Percentiles rank a stretch among this genome's conserved stretches.
These are phyloP conservation scores for Phanerodontia chrysosporium DNA, from an alignment of 768 basidiomycete genomes.

Conservation along the genomic window DNA sequence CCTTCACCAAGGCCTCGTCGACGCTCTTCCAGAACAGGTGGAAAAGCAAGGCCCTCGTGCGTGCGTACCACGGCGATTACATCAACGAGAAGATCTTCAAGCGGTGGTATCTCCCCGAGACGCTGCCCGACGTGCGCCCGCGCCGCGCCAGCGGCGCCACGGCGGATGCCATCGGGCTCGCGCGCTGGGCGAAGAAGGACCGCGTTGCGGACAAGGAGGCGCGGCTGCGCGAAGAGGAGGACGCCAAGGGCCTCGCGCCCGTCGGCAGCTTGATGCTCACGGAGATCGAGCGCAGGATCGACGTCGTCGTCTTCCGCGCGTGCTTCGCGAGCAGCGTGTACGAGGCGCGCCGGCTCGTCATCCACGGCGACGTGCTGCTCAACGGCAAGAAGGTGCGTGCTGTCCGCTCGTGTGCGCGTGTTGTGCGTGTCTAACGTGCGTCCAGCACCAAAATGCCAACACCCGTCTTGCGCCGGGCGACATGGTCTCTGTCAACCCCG, in stretches of 20 bases:
- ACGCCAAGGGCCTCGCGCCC: conserved; percentile 72
- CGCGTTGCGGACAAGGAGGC: conserved; percentile 37
- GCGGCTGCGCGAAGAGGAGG: conserved; percentile 43
- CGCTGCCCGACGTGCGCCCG: conserved; percentile 81
- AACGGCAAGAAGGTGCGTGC: conserved; percentile 82
- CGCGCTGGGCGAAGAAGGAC: conserved; percentile 50
- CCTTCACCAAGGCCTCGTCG: conserved; percentile 53
- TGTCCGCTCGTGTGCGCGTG: background rate
- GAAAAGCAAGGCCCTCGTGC: conserved; percentile 78
- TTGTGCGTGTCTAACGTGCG: background rate
- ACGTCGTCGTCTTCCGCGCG: conserved; percentile 85
- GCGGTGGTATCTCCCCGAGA: conserved; percentile 87
- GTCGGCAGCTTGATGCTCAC: conserved; percentile 94
- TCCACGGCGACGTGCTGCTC: conserved; percentile 81
- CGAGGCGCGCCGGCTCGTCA: conserved; percentile 80
- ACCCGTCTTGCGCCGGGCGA: conserved; percentile 91
- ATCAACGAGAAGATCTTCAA: conserved; percentile 93
- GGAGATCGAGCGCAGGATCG: conserved; percentile 92
- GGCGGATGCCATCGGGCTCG: conserved; percentile 41
- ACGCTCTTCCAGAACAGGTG: conserved; percentile 90
- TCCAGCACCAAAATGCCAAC: conserved; percentile 78
- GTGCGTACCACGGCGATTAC: conserved; percentile 94
- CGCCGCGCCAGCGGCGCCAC: conserved; percentile 32
- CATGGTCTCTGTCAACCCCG: conserved; percentile 85
- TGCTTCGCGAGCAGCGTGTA: conserved; percentile 89